Base-by-base conservation (phyloP, 306 rosid species). In the Pterocarpus santalinus region DNA sequence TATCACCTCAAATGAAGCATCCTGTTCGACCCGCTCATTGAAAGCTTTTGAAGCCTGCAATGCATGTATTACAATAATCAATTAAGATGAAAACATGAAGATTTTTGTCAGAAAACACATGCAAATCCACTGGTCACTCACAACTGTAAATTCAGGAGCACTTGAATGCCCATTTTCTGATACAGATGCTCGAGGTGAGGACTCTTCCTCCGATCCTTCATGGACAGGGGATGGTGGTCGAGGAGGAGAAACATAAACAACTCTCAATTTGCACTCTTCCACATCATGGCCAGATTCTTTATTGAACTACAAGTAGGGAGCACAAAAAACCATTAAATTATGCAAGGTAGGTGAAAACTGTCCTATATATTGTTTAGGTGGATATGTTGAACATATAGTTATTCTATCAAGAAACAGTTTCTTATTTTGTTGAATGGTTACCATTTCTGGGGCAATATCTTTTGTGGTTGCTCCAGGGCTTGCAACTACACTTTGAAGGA, bases 121-220 rank as follows among this genome's bases (percentile, higher is more conserved):
- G 56, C 38, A 36, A 76, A 73, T 11, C 34, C 60, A 83, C 77
- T 43, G 51, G 86, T 85, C 67, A 87, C 97, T 85, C 84, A 90
- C 91, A 44, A 66, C 69, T 53, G 80, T 70, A 85, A 82, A 89
- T 69, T 92, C 94, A 82, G 88, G 67, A 81, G 89, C 79, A 85
- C 22, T 84, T 33, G 85, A 78, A 66, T 85, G 88, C 15, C 95
- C 97, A 47, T 90, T 92, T 78, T 94, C 98, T 57, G 97, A 92
- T 47, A 92, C 86, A 10, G 98, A 94, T 72, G 90, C 92, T 72
- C 95, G 91, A 28, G 98, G 98, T 0, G 98, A 90, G 0, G 97
- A 90, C 68, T 90, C 98, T 83, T 94, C 98, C 61, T 94, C 98
- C 0, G 98, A 92, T 69, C 92, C 98, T 89, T 94, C 98, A 2